Conservation (phyloP, 2,329 filamentous ascomycete species). For the Diaporthe batatas region DNA sequence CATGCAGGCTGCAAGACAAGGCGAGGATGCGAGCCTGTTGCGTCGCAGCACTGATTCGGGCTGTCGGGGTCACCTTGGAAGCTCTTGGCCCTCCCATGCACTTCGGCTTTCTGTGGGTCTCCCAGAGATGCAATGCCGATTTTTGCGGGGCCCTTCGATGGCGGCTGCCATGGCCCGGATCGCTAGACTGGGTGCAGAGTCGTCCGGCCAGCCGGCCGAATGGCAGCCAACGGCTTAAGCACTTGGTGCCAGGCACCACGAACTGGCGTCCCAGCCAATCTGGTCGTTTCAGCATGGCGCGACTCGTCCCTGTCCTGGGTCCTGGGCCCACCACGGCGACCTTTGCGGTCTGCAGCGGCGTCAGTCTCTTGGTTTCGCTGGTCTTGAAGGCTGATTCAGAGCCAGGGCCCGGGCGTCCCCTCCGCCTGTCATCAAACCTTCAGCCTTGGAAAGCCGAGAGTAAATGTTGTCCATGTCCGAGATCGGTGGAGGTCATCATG, state of each 20-base stretch:
- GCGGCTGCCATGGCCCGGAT: constrained; percentile 12
- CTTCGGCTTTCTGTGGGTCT: constrained; percentile 42
- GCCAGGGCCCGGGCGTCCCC: not conserved
- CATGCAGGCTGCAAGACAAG: not conserved
- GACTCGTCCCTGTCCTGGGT: not conserved
- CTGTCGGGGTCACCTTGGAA: constrained; percentile 8
- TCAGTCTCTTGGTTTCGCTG: constrained; percentile 6
- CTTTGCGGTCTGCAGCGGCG: constrained; percentile 30
- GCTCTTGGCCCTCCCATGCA: constrained; percentile 24
- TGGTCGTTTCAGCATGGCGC: constrained; percentile 9
- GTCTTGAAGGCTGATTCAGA: constrained; percentile 31
- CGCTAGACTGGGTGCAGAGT: constrained; percentile 36
- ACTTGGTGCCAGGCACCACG: constrained; percentile 25
- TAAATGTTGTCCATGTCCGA: constrained; percentile 19
- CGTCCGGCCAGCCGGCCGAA: constrained; percentile 29
- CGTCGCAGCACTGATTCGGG: constrained; percentile 30
- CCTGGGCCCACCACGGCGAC: constrained; percentile 22
- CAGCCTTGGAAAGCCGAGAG: constrained; percentile 36
- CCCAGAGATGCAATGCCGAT: constrained; percentile 28
- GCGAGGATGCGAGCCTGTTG: constrained; percentile 7
- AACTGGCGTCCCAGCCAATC: constrained; percentile 16
- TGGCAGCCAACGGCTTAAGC: constrained; percentile 36
- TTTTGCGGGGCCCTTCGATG: constrained; percentile 36
- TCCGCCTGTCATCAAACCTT: constrained; percentile 22
- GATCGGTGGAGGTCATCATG: constrained; percentile 44